phyloP scores from a whole-genome alignment of 2,329 filamentous ascomycete species.

The Aspergillus ibericus region DNA sequence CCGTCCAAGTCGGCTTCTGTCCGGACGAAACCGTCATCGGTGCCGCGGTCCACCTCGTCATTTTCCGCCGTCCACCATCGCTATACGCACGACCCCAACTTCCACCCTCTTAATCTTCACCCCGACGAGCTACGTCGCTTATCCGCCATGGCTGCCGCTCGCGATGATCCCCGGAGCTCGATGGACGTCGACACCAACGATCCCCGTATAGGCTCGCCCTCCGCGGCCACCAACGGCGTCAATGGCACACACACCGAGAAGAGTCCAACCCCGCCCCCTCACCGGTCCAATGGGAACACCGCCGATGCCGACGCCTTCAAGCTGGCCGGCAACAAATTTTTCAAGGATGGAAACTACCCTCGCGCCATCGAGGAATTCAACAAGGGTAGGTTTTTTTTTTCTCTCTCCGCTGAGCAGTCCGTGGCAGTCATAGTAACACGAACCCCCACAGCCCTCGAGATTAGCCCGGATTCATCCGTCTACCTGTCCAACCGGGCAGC shows the following conservation, averaged over 20 bases:
- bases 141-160: constrained; percentile 56
- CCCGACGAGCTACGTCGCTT: constrained; percentile 83
- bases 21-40: neutral
- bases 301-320: constrained; percentile 92
- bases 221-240: constrained; percentile 46
- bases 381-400: constrained; percentile 65
- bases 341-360: constrained; percentile 88
- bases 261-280: constrained; percentile 49
- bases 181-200: constrained; percentile 75
- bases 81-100: constrained; percentile 55
- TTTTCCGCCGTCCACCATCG: constrained; percentile 24
- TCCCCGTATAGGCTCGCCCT: constrained; percentile 53
- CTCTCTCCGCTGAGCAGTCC: neutral
- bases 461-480: constrained; percentile 80
- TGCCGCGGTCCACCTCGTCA: constrained; percentile 16
- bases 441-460: constrained; percentile 70
- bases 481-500: constrained; percentile 95
- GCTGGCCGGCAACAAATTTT: constrained; percentile 89
- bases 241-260: constrained; percentile 36
- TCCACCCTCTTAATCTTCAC: constrained; percentile 85
- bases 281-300: constrained; percentile 50
- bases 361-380: constrained; percentile 91
- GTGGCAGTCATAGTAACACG: neutral
- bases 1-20: constrained; percentile 27
- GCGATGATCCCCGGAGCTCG: constrained; percentile 53